phyloP scores from a whole-genome alignment of 257 asterid species.

The Capsicum pubescens region DNA sequence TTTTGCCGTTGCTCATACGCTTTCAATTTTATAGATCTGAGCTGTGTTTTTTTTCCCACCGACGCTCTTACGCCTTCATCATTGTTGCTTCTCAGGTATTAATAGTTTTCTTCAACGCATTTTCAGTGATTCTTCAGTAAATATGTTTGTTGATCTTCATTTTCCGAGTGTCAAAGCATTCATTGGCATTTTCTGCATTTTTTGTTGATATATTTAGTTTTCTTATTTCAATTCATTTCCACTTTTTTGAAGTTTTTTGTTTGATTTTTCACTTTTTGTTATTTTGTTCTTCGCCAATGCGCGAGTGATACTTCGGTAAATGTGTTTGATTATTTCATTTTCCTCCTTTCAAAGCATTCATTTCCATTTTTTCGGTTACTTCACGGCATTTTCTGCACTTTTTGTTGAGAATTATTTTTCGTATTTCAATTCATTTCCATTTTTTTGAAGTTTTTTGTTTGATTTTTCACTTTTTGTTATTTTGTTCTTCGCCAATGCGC shows the following conservation, averaged over 20 bases:
- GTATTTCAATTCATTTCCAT: too few relatives aligned
- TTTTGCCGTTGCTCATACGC: conserved; percentile 54
- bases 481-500: background rate
- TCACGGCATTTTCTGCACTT: conserved; percentile 4
- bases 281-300: too few relatives aligned
- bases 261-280: too few relatives aligned
- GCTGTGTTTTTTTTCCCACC: conserved; percentile 37
- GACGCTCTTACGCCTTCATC: conserved; percentile 36
- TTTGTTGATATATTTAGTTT: too few relatives aligned
- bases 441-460: too few relatives aligned
- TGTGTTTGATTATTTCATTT: background rate
- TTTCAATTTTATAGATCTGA: conserved; percentile 54
- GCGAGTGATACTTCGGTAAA: background rate
- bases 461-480: too few relatives aligned
- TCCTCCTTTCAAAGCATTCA: background rate
- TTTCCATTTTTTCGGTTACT: conserved; percentile 18
- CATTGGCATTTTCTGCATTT: background rate
- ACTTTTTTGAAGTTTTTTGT: too few relatives aligned
- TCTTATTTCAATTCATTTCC: too few relatives aligned
- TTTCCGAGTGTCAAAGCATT: background rate
- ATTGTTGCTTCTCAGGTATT: conserved; percentile 33
- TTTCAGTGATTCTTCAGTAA: background rate
- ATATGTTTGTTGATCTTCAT: background rate
- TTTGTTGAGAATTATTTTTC: too few relatives aligned
- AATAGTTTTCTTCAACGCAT: conserved; percentile 17